Evolutionary conservation across 2,329 filamentous ascomycete species (phyloP).

Genomic region (Cladosporium phlei): DNA sequence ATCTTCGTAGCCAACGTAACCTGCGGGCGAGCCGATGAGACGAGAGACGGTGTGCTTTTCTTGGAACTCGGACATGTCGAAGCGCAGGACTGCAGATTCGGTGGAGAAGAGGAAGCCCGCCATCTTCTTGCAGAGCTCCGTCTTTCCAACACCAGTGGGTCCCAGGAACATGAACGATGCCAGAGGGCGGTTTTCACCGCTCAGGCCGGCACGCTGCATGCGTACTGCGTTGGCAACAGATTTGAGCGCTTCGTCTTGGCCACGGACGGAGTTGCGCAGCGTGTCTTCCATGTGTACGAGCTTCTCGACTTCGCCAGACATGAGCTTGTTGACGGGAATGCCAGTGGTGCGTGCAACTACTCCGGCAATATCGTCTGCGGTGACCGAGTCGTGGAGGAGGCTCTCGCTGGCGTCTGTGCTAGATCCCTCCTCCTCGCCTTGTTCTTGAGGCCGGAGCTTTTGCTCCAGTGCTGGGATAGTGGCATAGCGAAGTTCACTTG

Average conservation of each 20-base stretch:
- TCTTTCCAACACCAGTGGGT: conserved; percentile 94
- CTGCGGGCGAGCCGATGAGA: conserved; percentile 86
- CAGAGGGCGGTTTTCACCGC: conserved; percentile 82
- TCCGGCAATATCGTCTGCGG: conserved; percentile 84
- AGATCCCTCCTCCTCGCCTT: conserved; percentile 38
- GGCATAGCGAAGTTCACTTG: conserved; percentile 86
- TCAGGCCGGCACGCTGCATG: conserved; percentile 86
- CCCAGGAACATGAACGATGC: conserved; percentile 98
- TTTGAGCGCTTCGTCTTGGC: conserved; percentile 88
- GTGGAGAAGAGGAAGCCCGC: conserved; percentile 91
- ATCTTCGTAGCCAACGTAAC: conserved; percentile 95
- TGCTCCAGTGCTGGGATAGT: conserved; percentile 76
- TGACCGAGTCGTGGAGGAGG: conserved; percentile 91
- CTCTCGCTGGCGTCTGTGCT: conserved; percentile 50
- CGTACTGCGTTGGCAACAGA: conserved; percentile 90
- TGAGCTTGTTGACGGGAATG: conserved; percentile 87
- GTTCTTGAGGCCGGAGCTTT: conserved; percentile 71
- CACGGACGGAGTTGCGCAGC: conserved; percentile 75
- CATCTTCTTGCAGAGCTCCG: conserved; percentile 93
- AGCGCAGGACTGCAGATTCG: conserved; percentile 82
- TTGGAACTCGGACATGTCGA: conserved; percentile 97
- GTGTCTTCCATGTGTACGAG: conserved; percentile 93
- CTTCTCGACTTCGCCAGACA: conserved; percentile 89
- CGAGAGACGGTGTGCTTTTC: conserved; percentile 95
- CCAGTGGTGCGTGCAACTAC: conserved; percentile 90